Conservation (phyloP, 1,284 basidiomycete genomes). For the Tilletia setariae region DNA sequence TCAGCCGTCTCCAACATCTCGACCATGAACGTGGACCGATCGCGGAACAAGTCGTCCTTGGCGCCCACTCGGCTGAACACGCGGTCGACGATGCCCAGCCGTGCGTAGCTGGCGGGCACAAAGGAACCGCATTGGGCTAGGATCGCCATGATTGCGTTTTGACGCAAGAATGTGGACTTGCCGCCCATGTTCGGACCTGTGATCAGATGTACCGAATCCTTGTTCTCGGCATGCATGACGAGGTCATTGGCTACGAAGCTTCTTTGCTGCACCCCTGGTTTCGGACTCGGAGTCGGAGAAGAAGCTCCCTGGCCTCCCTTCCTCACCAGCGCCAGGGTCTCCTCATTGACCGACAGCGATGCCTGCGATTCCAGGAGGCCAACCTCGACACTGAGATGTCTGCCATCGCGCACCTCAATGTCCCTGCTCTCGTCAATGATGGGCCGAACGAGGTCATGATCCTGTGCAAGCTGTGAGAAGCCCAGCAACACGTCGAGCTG, state of each 20-base stretch:
- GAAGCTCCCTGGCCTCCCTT: not conserved
- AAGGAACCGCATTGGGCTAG: slow-evolving; percentile 89
- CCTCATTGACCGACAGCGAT: not conserved
- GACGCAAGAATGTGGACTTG: slow-evolving; percentile 88
- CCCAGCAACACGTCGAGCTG: slow-evolving; percentile 81
- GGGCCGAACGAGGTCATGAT: slow-evolving; percentile 75
- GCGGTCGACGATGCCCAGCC: slow-evolving; percentile 80
- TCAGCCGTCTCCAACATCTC: slow-evolving; percentile 59
- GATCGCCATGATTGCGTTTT: slow-evolving; percentile 83
- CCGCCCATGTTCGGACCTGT: slow-evolving; percentile 95
- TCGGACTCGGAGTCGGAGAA: slow-evolving; percentile 17
- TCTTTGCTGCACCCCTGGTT: slow-evolving; percentile 58
- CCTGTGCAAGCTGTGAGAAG: slow-evolving; percentile 77
- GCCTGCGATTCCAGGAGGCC: slow-evolving; percentile 67
- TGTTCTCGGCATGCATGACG: slow-evolving; percentile 59
- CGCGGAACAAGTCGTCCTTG: slow-evolving; percentile 87
- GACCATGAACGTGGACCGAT: slow-evolving; percentile 85
- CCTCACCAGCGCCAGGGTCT: not conserved
- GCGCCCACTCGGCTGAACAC: slow-evolving; percentile 94
- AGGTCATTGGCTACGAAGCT: slow-evolving; percentile 80
- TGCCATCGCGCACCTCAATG: slow-evolving; percentile 69
- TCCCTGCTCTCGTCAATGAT: slow-evolving; percentile 61
- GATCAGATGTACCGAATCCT: slow-evolving; percentile 71
- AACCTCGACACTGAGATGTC: slow-evolving; percentile 89
- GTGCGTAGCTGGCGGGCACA: slow-evolving; percentile 78